phyloP scores from a whole-genome alignment of 257 asterid species.

The Penstemon newberryi region DNA sequence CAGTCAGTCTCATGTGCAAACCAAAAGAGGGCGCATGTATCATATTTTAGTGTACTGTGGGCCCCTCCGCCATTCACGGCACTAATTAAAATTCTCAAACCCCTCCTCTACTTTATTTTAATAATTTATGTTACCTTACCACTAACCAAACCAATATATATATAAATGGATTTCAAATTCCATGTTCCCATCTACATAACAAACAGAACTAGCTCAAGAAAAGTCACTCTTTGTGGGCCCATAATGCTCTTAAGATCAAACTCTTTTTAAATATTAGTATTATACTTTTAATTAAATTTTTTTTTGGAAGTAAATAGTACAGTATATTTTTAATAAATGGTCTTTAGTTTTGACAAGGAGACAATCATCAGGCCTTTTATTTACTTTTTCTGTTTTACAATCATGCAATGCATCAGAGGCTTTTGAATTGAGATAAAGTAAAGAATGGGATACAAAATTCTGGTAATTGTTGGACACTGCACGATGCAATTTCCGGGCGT shows the following conservation, averaged over 20 bases:
- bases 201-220: not conserved
- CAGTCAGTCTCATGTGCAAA: no score
- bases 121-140: conserved; percentile 17
- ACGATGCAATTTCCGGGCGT: no score
- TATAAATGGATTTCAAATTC: conserved; percentile 33
- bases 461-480: no score
- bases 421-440: no score
- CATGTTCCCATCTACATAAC: conserved; percentile 29
- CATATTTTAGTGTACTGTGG: conserved; percentile 12
- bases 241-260: not conserved
- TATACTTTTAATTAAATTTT: not conserved
- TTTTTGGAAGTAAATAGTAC: no score
- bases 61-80: conserved; percentile 57
- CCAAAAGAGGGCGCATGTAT: no score
- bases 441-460: no score
- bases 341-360: no score
- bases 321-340: no score
- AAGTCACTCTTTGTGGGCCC: conserved; percentile 20
- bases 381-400: no score
- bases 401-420: no score
- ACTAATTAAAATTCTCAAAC: conserved; percentile 30
- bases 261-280: not conserved
- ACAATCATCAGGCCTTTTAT: no score
- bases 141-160: conserved; percentile 17
- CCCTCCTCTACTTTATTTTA: not conserved